These are phyloP conservation scores for Tricholomella constricta DNA, from an alignment of 768 basidiomycete genomes.

Conservation along the genomic window DNA sequence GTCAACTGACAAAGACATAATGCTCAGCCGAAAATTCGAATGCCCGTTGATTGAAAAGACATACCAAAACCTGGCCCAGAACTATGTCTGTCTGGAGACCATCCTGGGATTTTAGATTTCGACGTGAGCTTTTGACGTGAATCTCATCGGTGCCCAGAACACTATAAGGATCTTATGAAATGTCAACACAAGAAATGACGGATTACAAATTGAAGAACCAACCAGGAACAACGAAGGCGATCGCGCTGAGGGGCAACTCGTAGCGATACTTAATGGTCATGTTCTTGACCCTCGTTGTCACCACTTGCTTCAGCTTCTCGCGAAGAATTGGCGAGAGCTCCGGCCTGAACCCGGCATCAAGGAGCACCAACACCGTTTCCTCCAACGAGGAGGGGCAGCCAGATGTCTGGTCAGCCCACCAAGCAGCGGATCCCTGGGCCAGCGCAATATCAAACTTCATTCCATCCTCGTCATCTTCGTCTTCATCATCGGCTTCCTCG, in stretches of 20 bases:
- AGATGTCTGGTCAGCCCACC: slow-evolving; percentile 70
- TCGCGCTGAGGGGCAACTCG: slow-evolving; percentile 56
- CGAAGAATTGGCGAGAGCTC: slow-evolving; percentile 47
- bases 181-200: neutral
- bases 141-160: slow-evolving; percentile 57
- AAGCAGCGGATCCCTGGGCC: slow-evolving; percentile 53
- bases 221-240: slow-evolving; percentile 67
- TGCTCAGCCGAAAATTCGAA: neutral
- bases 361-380: slow-evolving; percentile 59
- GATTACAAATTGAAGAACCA: slow-evolving; percentile 18
- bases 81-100: slow-evolving; percentile 51
- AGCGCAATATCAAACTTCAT: slow-evolving; percentile 25
- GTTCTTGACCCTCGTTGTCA: slow-evolving; percentile 44
- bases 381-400: slow-evolving; percentile 63
- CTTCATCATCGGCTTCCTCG: slow-evolving; percentile 40
- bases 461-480: slow-evolving; percentile 39
- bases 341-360: slow-evolving; percentile 64
- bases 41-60: neutral
- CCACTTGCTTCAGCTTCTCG: slow-evolving; percentile 53
- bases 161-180: slow-evolving; percentile 48
- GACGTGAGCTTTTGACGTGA: slow-evolving; percentile 52
- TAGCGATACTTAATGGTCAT: slow-evolving; percentile 48
- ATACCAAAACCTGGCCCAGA: slow-evolving; percentile 58
- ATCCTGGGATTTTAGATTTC: slow-evolving; percentile 41
- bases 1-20: slow-evolving; percentile 42